A percentile compares a stretch with the other conserved stretches of the same genome.
phyloP scores from a whole-genome alignment of 768 basidiomycete genomes.

The Peribolospora kevripleyi region DNA sequence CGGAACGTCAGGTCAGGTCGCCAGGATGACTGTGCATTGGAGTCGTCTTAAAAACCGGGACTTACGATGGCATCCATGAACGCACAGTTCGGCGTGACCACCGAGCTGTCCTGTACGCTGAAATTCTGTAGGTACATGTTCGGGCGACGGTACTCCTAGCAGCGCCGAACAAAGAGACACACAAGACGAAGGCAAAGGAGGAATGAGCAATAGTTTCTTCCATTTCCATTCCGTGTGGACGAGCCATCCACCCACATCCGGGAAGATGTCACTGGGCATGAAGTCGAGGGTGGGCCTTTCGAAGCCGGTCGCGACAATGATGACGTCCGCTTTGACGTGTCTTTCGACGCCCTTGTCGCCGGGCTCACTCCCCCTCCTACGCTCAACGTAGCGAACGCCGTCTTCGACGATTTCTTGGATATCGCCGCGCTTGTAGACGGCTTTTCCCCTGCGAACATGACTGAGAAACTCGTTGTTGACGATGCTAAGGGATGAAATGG shows the following conservation, averaged over 20 bases:
- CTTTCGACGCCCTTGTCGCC: slow-evolving; percentile 17
- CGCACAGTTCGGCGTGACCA: slow-evolving; percentile 30
- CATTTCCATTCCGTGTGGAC: no score
- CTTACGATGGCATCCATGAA: slow-evolving; percentile 28
- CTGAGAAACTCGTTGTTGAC: slow-evolving; percentile 31
- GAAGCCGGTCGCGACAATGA: slow-evolving; percentile 34
- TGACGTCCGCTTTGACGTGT: slow-evolving; percentile 25
- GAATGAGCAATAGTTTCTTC: background rate
- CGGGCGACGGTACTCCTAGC: slow-evolving; percentile 20
- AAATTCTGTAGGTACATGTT: slow-evolving; percentile 34
- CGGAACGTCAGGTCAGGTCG: background rate
- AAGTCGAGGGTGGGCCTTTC: slow-evolving; percentile 27
- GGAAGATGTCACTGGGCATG: slow-evolving; percentile 28
- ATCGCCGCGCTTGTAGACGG: slow-evolving; percentile 29
- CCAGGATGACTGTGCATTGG: slow-evolving; percentile 16
- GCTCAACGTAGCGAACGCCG: slow-evolving; percentile 24
- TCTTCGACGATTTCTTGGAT: slow-evolving; percentile 21
- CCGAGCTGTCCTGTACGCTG: slow-evolving; percentile 30
- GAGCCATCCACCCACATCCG: slow-evolving; percentile 23
- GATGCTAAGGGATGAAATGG: slow-evolving; percentile 6
- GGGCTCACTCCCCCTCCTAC: slow-evolving; percentile 19
- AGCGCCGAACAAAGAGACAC: background rate
- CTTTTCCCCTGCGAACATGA: slow-evolving; percentile 24
- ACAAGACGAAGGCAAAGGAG: background rate
- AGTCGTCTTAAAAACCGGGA: background rate